phyloP scores from a whole-genome alignment of 2,329 filamentous ascomycete species.

The Shiraia sp. region DNA sequence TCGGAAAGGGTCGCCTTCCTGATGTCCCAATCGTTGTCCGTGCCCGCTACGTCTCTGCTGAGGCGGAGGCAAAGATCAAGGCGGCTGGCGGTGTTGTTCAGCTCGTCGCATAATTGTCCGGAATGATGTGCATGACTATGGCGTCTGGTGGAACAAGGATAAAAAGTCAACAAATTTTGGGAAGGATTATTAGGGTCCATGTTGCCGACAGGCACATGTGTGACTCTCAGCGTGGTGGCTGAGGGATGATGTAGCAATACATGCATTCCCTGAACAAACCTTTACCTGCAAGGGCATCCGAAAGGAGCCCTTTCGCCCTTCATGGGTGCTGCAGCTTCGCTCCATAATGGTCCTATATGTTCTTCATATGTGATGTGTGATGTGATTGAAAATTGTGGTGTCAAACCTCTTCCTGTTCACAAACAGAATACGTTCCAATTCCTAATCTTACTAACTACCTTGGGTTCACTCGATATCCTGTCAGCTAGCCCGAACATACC shows the following conservation, averaged over 20 bases:
- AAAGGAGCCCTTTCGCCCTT: slow-evolving; percentile 2
- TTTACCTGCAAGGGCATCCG: slow-evolving; percentile 8
- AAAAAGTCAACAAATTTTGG: slow-evolving; percentile 24
- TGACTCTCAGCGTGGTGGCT: slow-evolving; percentile 55
- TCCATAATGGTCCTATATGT: background rate
- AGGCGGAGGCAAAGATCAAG: slow-evolving; percentile 99
- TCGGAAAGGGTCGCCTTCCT: slow-evolving; percentile 96
- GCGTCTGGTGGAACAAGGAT: slow-evolving; percentile 30
- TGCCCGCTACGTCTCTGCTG: slow-evolving; percentile 91
- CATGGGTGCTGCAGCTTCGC: slow-evolving; percentile 1
- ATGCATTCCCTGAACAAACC: slow-evolving; percentile 58
- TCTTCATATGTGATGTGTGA: background rate
- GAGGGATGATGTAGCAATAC: slow-evolving; percentile 53
- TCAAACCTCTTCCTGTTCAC: background rate
- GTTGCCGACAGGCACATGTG: slow-evolving; percentile 24
- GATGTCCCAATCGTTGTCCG: slow-evolving; percentile 92
- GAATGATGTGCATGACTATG: slow-evolving; percentile 27
- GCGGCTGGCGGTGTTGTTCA: slow-evolving; percentile 95
- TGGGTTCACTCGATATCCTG: too few species aligned
- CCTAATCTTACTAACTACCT: too few species aligned
- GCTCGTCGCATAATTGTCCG: slow-evolving; percentile 76
- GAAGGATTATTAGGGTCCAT: slow-evolving; percentile 34
- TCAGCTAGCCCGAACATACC: too few species aligned
- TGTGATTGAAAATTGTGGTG: background rate
- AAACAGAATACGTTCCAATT: too few species aligned